Evolutionary conservation across 106 monocot genomes (phyloP), one percentile per base, ranked within the genome.

Genomic region (Dendrobium chrysotoxum): DNA sequence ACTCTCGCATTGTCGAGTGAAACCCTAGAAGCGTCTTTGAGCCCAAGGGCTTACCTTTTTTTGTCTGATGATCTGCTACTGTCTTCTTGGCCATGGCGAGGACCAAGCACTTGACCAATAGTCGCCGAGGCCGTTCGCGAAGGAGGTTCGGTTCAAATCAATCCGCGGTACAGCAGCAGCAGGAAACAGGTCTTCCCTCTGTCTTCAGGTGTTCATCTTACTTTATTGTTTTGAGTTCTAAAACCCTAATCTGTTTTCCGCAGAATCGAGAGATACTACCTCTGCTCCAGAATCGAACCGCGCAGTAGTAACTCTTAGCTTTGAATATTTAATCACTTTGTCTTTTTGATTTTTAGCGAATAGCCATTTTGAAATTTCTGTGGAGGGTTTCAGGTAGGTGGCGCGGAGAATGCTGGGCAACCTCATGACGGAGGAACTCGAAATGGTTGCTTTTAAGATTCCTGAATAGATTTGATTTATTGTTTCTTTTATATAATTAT

Each of bases 61-160:
- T 23, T 1, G 61, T 61, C 1, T 61, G 61, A 61, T 20, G 61
- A 61, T 4, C 61, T 61, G 61, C 23, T 23, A 5, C 23, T 7
- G 61, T 41, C 40, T 40, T 53, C 50, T 50, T 26, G 28, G 45
- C 76, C 26, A 77, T 77, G 76, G 76, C 50, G 76, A 77, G 50
- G 76, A 28, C 26, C 11, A 77, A 53, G 28, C 76, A 77, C 1
- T 77, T 30, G 15, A 53, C 76, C 26, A 77, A 4, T 53, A 26
- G 11, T 45, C 26, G 28, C 3, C 16, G 12, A 1, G n/a, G 13
- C 50, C 25, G 76, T 4, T 5, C 35, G 17, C 28, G 76, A 41
- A 12, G 25, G 28, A 25, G 53, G 47, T 20, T 77, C 12, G 15
- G 28, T 1, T 28, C n/a, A 8, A 38, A 11, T 28, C 47, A 28